These are phyloP conservation scores for Erysiphe neolycopersici DNA, from an alignment of 2,329 filamentous ascomycete genomes.

Conservation along the genomic window DNA sequence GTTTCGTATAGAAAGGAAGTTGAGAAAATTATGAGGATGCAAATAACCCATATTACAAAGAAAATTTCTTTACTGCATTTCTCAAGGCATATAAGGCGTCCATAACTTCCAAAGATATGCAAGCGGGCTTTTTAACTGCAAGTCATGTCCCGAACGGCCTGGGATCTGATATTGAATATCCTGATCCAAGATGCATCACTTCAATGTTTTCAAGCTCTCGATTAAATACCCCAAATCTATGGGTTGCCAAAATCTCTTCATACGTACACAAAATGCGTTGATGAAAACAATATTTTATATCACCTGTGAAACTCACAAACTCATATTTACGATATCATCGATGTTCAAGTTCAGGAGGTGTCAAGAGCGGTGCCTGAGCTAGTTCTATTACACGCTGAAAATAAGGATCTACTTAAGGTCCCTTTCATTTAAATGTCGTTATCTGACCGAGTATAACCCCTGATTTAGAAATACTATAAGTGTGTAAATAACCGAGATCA, in stretches of 20 bases:
- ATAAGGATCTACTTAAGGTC: not conserved
- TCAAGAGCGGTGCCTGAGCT: no score
- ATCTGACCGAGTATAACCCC: no score
- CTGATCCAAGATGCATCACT: not conserved
- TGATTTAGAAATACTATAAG: no score
- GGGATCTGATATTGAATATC: not conserved
- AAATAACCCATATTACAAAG: not conserved
- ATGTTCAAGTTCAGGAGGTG: no score
- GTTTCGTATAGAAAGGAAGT: not conserved
- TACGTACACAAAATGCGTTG: no score
- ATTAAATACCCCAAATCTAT: no score
- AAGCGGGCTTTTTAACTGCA: not conserved
- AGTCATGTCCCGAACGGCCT: not conserved
- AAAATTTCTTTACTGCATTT: not conserved
- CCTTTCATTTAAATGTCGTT: no score
- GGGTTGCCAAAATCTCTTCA: no score
- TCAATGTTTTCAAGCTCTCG: not conserved
- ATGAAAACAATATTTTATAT: no score
- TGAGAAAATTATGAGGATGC: not conserved
- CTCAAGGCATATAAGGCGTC: not conserved
- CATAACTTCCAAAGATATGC: not conserved
- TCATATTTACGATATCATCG: no score
- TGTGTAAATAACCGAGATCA: no score
- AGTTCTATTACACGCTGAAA: not conserved
- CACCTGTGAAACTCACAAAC: no score